Evolutionary conservation across 768 basidiomycete species (phyloP).

Genomic region (Mycena belliarum): DNA sequence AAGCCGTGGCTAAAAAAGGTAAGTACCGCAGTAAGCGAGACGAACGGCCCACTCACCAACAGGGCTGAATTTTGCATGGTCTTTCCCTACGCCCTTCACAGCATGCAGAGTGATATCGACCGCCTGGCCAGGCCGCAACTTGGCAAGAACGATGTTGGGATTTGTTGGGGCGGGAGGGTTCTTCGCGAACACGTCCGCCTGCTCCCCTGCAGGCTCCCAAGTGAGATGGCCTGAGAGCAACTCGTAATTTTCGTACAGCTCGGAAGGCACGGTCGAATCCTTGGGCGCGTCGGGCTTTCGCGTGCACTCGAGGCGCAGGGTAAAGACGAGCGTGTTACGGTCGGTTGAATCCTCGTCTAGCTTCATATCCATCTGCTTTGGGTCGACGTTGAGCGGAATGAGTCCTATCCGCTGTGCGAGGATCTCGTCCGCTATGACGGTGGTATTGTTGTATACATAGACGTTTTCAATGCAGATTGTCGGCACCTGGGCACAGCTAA

Average conservation of each 20-base stretch:
- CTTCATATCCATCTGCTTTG: conserved; percentile 65
- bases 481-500: conserved; percentile 63
- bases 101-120: conserved; percentile 88
- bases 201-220: conserved; percentile 86
- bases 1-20: conserved; percentile 76
- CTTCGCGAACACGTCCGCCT: conserved; percentile 56
- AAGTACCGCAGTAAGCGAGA: background rate
- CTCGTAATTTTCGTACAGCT: conserved; percentile 73
- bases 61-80: conserved; percentile 96
- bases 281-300: conserved; percentile 57
- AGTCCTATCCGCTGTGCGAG: conserved; percentile 91
- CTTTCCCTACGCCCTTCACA: conserved; percentile 88
- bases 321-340: conserved; percentile 89
- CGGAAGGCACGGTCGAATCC: conserved; percentile 53
- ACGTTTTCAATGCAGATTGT: conserved; percentile 88
- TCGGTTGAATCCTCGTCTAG: conserved; percentile 73
- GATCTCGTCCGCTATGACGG: conserved; percentile 92
- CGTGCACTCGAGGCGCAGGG: conserved; percentile 65
- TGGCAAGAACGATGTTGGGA: conserved; percentile 84
- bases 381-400: conserved; percentile 87
- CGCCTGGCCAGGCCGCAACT: conserved; percentile 88
- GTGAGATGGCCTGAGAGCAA: conserved; percentile 64
- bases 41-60: conserved; percentile 60
- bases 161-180: conserved; percentile 68
- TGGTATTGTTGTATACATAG: conserved; percentile 94